These are phyloP conservation scores for Teratosphaeria zuluensis DNA, from an alignment of 2,329 filamentous ascomycete species.

Conservation along the genomic window DNA sequence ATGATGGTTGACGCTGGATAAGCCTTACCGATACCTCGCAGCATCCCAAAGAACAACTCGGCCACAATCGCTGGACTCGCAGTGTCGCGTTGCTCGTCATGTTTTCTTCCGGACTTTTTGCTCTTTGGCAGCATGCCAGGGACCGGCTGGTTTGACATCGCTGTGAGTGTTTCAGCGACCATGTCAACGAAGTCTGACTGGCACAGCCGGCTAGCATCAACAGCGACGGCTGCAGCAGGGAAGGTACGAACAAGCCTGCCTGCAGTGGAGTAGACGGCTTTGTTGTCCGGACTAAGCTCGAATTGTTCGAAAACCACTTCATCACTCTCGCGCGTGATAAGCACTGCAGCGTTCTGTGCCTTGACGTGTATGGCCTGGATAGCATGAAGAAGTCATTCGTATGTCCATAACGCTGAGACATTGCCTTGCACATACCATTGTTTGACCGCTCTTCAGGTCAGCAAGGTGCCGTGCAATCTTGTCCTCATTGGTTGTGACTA, in stretches of 20 bases:
- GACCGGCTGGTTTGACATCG: conserved; percentile 10
- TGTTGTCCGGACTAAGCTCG: conserved; percentile 47
- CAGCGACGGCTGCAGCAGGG: conserved; percentile 43
- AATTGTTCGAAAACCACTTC: conserved; percentile 49
- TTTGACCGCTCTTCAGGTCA: not conserved
- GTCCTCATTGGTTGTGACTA: conserved; percentile 3
- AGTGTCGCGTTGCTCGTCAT: conserved; percentile 50
- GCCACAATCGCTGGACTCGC: conserved; percentile 48
- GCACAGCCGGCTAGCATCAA: not conserved
- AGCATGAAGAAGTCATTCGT: not conserved
- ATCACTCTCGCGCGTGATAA: conserved; percentile 12
- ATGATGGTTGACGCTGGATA: conserved; percentile 31
- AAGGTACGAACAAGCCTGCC: conserved; percentile 51
- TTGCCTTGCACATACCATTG: not conserved
- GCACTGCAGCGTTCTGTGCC: conserved; percentile 14
- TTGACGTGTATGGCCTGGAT: conserved; percentile 5
- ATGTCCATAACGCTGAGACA: not conserved
- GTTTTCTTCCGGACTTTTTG: conserved; percentile 40
- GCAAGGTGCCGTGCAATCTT: conserved; percentile 14
- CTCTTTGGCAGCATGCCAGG: conserved; percentile 12
- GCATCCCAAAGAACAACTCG: conserved; percentile 49
- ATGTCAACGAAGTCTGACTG: conserved; percentile 16
- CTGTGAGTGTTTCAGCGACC: conserved; percentile 10
- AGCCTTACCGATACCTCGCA: conserved; percentile 44
- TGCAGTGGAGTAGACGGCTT: conserved; percentile 43